Evolutionary conservation across 2,329 filamentous ascomycete genomes (phyloP).

Genomic region (Penicillium sp.): DNA sequence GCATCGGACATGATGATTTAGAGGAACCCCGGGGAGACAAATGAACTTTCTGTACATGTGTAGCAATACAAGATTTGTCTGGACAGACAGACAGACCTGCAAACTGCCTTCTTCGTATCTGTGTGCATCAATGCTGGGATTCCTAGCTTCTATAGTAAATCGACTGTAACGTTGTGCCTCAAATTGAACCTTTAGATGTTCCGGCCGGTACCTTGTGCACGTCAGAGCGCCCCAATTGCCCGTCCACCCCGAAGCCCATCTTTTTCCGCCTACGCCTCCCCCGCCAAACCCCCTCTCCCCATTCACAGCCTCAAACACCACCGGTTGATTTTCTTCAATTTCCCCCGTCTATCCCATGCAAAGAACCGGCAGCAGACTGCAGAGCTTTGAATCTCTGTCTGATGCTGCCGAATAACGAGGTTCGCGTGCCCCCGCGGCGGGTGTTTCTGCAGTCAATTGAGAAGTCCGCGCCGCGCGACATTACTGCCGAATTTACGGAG

Average conservation of each 20-base stretch:
- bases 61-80: conserved; percentile 46
- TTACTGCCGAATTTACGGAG: conserved; percentile 61
- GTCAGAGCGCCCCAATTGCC: conserved; percentile 26
- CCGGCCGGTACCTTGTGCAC: conserved; percentile 26
- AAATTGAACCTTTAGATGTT: conserved; percentile 11
- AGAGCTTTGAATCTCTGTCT: conserved; percentile 29
- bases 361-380: conserved; percentile 35
- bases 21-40: conserved; percentile 29
- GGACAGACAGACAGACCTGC: conserved; percentile 36
- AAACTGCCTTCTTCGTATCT: conserved; percentile 31
- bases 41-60: conserved; percentile 43
- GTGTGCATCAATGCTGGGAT: conserved; percentile 11
- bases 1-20: conserved; percentile 24
- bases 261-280: conserved; percentile 27
- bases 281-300: conserved; percentile 24
- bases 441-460: conserved; percentile 45
- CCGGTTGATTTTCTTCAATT: conserved; percentile 11
- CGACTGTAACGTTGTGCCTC: background rate
- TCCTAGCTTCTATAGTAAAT: conserved; percentile 4
- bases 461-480: conserved; percentile 50
- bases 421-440: conserved; percentile 40
- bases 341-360: conserved; percentile 14
- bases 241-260: conserved; percentile 28
- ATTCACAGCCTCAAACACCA: conserved; percentile 19
- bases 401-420: conserved; percentile 46